A percentile compares a stretch with the other conserved stretches of the same genome.
phyloP scores from a whole-genome alignment of 768 basidiomycete species.

The Serendipita indica region DNA sequence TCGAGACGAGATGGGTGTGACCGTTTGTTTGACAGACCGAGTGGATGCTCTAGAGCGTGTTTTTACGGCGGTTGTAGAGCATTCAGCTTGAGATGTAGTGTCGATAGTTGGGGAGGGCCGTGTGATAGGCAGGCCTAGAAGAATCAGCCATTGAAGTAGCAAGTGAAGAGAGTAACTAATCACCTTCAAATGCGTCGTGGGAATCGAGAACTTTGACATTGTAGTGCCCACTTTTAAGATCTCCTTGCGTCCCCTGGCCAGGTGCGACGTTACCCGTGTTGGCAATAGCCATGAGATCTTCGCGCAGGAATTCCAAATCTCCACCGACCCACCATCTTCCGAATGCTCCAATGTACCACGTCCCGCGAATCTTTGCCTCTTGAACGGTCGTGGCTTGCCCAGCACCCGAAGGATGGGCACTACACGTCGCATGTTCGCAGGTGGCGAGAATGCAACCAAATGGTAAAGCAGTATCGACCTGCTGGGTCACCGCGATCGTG shows the following conservation, averaged over 20 bases:
- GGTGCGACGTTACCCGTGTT: constrained; percentile 29
- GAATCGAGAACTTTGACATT: constrained; percentile 60
- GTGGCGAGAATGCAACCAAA: neutral
- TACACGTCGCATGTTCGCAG: neutral
- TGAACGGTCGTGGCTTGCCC: constrained; percentile 9
- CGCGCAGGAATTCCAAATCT: constrained; percentile 34
- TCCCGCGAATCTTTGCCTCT: constrained; percentile 33
- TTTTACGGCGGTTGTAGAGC: neutral
- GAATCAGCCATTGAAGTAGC: neutral
- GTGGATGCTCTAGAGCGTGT: constrained; percentile 2
- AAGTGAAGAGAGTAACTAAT: constrained; percentile 16
- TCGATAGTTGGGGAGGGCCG: neutral
- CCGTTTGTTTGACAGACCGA: neutral
- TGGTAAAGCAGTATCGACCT: constrained; percentile 29
- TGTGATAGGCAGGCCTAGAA: neutral
- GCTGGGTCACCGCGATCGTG: constrained; percentile 67
- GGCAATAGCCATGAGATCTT: neutral
- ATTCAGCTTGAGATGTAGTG: neutral
- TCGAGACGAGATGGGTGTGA: neutral
- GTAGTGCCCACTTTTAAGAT: constrained; percentile 7
- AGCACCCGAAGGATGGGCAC: constrained; percentile 2
- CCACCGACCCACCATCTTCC: constrained; percentile 86
- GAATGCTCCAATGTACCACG: constrained; percentile 84
- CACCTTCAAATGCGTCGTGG: constrained; percentile 53
- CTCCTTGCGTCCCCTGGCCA: constrained; percentile 53